Evolutionary conservation across 1,139 yeast species (phyloP).

Genomic region (Suhomyces taliae): DNA sequence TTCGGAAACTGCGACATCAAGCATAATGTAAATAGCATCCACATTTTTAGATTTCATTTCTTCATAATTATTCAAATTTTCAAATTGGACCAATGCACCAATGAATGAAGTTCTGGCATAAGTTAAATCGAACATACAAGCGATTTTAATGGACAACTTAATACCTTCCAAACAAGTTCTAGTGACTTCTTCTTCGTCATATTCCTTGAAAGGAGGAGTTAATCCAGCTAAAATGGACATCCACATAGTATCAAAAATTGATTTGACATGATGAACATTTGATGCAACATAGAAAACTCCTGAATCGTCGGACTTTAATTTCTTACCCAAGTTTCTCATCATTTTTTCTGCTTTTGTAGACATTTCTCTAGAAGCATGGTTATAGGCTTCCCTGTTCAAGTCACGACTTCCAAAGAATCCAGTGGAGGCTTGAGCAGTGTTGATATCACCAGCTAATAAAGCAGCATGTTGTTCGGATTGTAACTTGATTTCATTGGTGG

Average conservation of each 20-base stretch:
- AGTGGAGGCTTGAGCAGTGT: constrained; percentile 38
- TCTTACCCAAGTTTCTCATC: constrained; percentile 67
- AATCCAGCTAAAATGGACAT: constrained; percentile 94
- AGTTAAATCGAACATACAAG: constrained; percentile 81
- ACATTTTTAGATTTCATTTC: constrained; percentile 81
- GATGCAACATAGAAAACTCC: constrained; percentile 53
- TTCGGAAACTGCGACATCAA: constrained; percentile 76
- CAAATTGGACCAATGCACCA: constrained; percentile 85
- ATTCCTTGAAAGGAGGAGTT: constrained; percentile 89
- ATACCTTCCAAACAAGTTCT: constrained; percentile 80
- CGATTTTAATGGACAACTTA: constrained; percentile 74
- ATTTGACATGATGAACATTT: constrained; percentile 85
- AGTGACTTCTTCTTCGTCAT: constrained; percentile 77
- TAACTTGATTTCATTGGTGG: constrained; percentile 78
- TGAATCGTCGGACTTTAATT: constrained; percentile 32
- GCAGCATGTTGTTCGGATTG: constrained; percentile 96
- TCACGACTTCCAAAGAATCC: constrained; percentile 79
- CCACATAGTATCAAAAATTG: constrained; percentile 94
- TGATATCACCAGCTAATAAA: constrained; percentile 62
- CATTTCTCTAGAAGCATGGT: constrained; percentile 90
- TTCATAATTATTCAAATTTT: constrained; percentile 74
- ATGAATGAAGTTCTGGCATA: constrained; percentile 87
- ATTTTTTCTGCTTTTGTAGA: constrained; percentile 84
- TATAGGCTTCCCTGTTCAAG: constrained; percentile 79
- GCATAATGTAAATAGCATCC: constrained; percentile 70